Evolutionary conservation across 2,329 filamentous ascomycete genomes (phyloP), one percentile per base, ranked within the genome.

Genomic region (Penicillium concentricum): DNA sequence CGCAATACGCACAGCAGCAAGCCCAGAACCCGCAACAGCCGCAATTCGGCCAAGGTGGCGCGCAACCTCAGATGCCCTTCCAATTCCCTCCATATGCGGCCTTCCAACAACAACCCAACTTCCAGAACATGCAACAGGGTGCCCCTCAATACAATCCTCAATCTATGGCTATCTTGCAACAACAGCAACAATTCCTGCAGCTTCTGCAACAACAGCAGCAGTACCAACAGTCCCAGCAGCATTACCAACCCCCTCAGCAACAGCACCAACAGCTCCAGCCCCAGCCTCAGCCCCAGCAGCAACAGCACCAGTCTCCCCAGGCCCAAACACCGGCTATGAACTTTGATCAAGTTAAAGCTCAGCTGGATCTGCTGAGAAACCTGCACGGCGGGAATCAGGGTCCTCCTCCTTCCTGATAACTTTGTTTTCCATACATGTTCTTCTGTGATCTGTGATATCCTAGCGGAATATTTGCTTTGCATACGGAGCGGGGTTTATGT

Each of bases 71-170:
- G 28, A 75, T 73, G 53, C 67, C 75, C 44, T 69, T 74, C 56
- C 76, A 75, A 47, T 69, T 73, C 44, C 74, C 75, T 15, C 32
- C 30, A 44, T 44, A 32, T 26, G 28, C 49, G 16, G 39, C 18
- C n/a, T 72, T 76, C 50, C 70, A 74, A 48, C 74, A 71, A 57
- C 77, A 74, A 60, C 82, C 80, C 60, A 71, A 77, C 7, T 73
- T 74, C 53, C 69, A 67, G 34, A 67, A 75, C 39, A 67, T 76
- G 16, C 70, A 74, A 35, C 70, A 70, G 44, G 75, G 79, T 59
- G 74, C 80, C n/a, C n/a, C 45, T 10, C 83, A 83, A 62, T 79
- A 85, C 57, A 86, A 85, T 61, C 84, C 84, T 4, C 79, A 81
- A 1, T 82, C 87, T 67, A 77, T 87, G 56, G 79, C 81, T 61